Evolutionary conservation across 192 early-diverging fungal genomes (phyloP).

Genomic region (Lunasporangiospora selenospora): DNA sequence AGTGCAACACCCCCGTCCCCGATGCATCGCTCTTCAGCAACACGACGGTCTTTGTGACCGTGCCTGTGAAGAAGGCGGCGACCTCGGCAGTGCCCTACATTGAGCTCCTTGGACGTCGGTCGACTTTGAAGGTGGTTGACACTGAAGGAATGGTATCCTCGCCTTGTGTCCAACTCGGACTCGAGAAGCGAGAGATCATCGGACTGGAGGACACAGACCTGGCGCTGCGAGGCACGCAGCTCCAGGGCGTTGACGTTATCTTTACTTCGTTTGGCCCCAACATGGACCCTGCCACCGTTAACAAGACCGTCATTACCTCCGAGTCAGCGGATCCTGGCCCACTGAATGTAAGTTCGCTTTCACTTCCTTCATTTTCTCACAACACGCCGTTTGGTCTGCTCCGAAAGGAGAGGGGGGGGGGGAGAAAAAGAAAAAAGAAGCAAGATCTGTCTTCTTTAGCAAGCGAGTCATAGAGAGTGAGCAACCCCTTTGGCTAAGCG

Average conservation of each 20-base stretch:
- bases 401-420: no score
- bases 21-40: constrained; percentile 38
- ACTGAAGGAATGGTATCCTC: constrained; percentile 39
- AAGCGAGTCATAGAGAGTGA: no score
- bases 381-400: no score
- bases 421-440: no score
- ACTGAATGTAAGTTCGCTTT: constrained; percentile 47
- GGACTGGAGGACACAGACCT: constrained; percentile 36
- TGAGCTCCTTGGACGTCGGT: constrained; percentile 50
- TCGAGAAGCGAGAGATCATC: not conserved
- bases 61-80: constrained; percentile 44
- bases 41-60: constrained; percentile 41
- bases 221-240: constrained; percentile 50
- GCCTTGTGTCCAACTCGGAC: constrained; percentile 47
- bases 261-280: constrained; percentile 42
- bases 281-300: constrained; percentile 36
- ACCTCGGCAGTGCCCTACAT: constrained; percentile 47
- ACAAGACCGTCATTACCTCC: constrained; percentile 46
- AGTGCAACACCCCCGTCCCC: constrained; percentile 66
- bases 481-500: no score
- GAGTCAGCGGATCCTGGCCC: constrained; percentile 47
- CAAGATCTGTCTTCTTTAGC: no score
- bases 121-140: constrained; percentile 22
- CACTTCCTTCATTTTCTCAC: no score
- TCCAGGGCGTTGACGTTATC: constrained; percentile 51